A percentile compares a stretch with the other conserved stretches of the same genome.
Conservation (phyloP, 352 stramenopile species). For the Pythium diclinum region DNA sequence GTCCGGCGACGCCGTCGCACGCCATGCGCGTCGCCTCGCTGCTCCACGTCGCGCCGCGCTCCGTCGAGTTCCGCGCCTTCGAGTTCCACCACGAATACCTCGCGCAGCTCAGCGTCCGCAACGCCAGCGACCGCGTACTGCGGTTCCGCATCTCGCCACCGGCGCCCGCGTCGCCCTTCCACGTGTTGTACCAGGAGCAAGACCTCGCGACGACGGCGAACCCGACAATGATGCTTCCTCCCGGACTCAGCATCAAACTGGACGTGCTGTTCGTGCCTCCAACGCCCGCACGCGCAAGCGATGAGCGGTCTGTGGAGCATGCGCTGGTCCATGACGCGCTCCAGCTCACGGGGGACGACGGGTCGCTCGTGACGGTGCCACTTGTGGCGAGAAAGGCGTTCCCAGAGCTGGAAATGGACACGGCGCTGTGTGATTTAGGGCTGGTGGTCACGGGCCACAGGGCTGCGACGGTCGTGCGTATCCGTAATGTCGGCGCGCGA, state of each 20-base stretch:
- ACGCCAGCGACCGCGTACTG: constrained; percentile 58
- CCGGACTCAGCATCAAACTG: constrained; percentile 56
- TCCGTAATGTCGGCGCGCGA: constrained; percentile 48
- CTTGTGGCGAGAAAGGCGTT: constrained; percentile 51
- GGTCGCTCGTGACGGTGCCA: constrained; percentile 53
- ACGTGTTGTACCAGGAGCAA: constrained; percentile 45
- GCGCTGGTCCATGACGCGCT: constrained; percentile 62
- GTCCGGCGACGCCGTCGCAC: constrained; percentile 20
- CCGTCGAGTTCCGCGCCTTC: constrained; percentile 65
- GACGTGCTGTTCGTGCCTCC: constrained; percentile 59
- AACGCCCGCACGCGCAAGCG: not conserved
- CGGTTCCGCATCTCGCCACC: constrained; percentile 61
- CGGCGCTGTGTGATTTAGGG: constrained; percentile 56
- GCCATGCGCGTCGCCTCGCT: constrained; percentile 30
- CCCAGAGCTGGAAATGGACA: constrained; percentile 53
- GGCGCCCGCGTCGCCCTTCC: constrained; percentile 50
- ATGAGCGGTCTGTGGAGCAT: constrained; percentile 18
- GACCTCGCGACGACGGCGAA: constrained; percentile 69
- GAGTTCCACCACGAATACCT: constrained; percentile 65
- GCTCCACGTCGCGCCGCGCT: constrained; percentile 60
- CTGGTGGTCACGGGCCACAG: constrained; percentile 63
- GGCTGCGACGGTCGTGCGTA: constrained; percentile 44
- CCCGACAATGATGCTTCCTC: constrained; percentile 56
- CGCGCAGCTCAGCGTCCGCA: constrained; percentile 54
- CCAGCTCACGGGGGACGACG: constrained; percentile 56